A percentile compares a stretch with the other conserved stretches of the same genome.
phyloP scores from a whole-genome alignment of 2,329 filamentous ascomycete species.

The Hypoxylon sp. region DNA sequence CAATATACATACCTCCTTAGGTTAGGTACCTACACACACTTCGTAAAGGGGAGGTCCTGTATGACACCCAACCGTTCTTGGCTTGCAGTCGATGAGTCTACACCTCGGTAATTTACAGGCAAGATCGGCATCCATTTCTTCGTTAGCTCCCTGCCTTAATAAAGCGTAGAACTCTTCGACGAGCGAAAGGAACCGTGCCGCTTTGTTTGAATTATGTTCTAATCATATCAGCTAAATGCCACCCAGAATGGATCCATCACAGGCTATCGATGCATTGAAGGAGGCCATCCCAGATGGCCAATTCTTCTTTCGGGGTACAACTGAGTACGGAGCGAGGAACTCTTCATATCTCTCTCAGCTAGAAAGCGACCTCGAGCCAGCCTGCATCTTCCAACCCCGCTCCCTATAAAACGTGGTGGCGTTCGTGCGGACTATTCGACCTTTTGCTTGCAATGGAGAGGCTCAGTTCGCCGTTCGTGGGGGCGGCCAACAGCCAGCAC shows the following conservation, averaged over 20 bases:
- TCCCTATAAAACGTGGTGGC: slow-evolving; percentile 6
- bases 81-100: background rate
- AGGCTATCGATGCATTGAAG: slow-evolving; percentile 7
- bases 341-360: slow-evolving; percentile 7
- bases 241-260: slow-evolving; percentile 1
- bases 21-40: background rate
- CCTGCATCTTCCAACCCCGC: slow-evolving; percentile 12
- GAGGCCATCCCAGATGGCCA: slow-evolving; percentile 3
- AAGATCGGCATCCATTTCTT: background rate
- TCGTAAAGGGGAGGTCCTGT: background rate
- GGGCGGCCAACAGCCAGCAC: no score
- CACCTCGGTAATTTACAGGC: no score
- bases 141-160: background rate
- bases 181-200: background rate
- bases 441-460: slow-evolving; percentile 2
- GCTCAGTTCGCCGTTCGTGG: background rate
- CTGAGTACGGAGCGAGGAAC: slow-evolving; percentile 1
- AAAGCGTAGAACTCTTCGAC: slow-evolving; percentile 3
- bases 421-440: slow-evolving; percentile 10
- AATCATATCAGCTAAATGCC: background rate
- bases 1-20: no score
- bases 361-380: slow-evolving; percentile 8
- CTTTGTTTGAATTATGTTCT: background rate
- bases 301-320: background rate
- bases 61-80: background rate